Percentiles rank a stretch among this genome's conserved stretches.
These are phyloP conservation scores for Xylogone sp. DNA, from an alignment of 2,329 filamentous ascomycete species.

Conservation along the genomic window DNA sequence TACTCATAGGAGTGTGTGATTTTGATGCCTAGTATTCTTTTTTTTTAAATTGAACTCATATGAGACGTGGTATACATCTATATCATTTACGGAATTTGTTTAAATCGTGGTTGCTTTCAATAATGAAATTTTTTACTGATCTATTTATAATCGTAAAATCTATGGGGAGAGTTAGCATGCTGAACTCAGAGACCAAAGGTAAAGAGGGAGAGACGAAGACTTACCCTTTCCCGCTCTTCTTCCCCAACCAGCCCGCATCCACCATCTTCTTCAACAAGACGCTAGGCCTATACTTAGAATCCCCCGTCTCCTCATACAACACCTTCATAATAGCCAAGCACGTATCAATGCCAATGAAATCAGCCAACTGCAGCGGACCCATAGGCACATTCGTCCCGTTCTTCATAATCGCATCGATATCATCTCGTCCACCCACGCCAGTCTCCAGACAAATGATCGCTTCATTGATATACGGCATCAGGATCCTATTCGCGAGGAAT, in stretches of 20 bases:
- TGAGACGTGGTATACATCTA: too few species aligned
- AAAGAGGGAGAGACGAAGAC: conserved; percentile 4
- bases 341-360: conserved; percentile 96
- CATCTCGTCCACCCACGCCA: conserved; percentile 80
- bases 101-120: too few species aligned
- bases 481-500: conserved; percentile 91
- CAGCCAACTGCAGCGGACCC: conserved; percentile 88
- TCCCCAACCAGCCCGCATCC: conserved; percentile 94
- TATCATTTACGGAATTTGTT: too few species aligned
- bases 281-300: conserved; percentile 91
- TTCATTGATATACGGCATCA: conserved; percentile 99
- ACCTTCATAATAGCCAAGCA: conserved; percentile 98
- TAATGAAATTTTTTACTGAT: not conserved
- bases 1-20: too few species aligned
- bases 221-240: conserved; percentile 87
- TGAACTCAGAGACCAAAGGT: not conserved
- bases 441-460: conserved; percentile 95
- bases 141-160: conserved; percentile 26
- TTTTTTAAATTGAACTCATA: too few species aligned
- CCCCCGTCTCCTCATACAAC: conserved; percentile 83
- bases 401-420: conserved; percentile 98
- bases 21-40: too few species aligned
- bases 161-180: conserved; percentile 15
- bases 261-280: conserved; percentile 93
- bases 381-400: conserved; percentile 98